phyloP scores from a whole-genome alignment of 2,329 filamentous ascomycete genomes.

The Cordyceps farinosa region DNA sequence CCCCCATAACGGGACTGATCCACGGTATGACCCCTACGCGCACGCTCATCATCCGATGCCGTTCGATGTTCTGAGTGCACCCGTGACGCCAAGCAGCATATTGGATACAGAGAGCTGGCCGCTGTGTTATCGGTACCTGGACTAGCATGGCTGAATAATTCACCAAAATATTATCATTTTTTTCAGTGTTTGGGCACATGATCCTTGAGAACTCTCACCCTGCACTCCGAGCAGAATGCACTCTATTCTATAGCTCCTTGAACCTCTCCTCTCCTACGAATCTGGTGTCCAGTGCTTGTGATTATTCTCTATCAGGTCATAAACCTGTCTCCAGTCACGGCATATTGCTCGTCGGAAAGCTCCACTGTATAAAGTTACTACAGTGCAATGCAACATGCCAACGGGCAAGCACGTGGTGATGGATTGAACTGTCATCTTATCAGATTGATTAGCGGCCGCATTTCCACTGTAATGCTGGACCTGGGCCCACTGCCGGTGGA shows the following conservation, averaged over 20 bases:
- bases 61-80: constrained; percentile 2
- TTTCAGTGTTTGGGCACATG: too few relatives aligned
- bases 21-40: neutral
- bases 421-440: neutral
- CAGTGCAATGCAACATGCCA: too few relatives aligned
- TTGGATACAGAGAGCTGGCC: constrained; percentile 1
- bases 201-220: too few relatives aligned
- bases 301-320: constrained; percentile 9
- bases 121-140: constrained; percentile 3
- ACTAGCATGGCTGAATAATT: neutral
- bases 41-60: neutral
- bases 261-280: neutral
- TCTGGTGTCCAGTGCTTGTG: constrained; percentile 3
- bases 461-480: neutral
- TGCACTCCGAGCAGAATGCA: too few relatives aligned
- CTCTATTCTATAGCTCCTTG: neutral
- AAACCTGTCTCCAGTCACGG: constrained; percentile 11
- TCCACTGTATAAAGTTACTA: too few relatives aligned
- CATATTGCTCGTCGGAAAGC: neutral
- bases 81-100: neutral
- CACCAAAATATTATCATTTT: too few relatives aligned
- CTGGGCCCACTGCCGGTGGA: neutral
- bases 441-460: neutral
- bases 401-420: neutral
- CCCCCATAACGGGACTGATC: neutral